A percentile compares a stretch with the other conserved stretches of the same genome.
Evolutionary conservation across 2,329 filamentous ascomycete species (phyloP).

Genomic region (Fusarium chaquense): DNA sequence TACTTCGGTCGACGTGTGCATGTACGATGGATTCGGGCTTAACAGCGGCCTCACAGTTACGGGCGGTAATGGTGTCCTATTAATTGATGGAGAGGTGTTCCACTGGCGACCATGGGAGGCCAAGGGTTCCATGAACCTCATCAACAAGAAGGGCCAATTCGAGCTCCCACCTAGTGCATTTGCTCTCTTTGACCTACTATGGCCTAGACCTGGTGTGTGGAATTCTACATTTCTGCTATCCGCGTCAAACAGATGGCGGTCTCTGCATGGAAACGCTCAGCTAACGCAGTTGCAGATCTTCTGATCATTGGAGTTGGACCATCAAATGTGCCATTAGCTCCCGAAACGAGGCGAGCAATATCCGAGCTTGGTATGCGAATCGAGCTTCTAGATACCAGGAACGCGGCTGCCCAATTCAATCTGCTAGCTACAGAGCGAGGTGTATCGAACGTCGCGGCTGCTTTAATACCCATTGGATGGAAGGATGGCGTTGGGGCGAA

Average conservation of each 20-base stretch:
- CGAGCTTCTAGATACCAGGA: conserved; percentile 91
- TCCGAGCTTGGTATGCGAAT: conserved; percentile 84
- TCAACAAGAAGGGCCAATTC: conserved; percentile 85
- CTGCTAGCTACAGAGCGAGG: conserved; percentile 94
- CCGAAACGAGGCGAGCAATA: conserved; percentile 77
- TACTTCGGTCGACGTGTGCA: conserved; percentile 85
- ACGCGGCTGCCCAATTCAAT: conserved; percentile 95
- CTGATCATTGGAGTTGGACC: conserved; percentile 89
- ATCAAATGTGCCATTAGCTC: conserved; percentile 79
- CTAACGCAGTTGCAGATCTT: conserved; percentile 69
- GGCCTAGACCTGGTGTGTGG: conserved; percentile 85
- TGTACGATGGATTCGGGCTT: conserved; percentile 85
- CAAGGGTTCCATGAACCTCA: conserved; percentile 61
- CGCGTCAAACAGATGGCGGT: neutral
- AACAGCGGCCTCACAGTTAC: conserved; percentile 81
- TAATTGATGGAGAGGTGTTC: conserved; percentile 90
- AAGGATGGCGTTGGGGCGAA: conserved; percentile 66
- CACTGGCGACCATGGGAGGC: conserved; percentile 85
- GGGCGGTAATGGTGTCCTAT: conserved; percentile 77
- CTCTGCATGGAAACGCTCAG: neutral
- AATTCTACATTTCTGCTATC: neutral
- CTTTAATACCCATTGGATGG: conserved; percentile 89
- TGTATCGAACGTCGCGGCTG: conserved; percentile 85
- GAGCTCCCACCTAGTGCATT: conserved; percentile 78
- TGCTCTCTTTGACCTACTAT: conserved; percentile 80